Conservation (phyloP, 768 basidiomycete species). For the Lactarius tabidus region DNA sequence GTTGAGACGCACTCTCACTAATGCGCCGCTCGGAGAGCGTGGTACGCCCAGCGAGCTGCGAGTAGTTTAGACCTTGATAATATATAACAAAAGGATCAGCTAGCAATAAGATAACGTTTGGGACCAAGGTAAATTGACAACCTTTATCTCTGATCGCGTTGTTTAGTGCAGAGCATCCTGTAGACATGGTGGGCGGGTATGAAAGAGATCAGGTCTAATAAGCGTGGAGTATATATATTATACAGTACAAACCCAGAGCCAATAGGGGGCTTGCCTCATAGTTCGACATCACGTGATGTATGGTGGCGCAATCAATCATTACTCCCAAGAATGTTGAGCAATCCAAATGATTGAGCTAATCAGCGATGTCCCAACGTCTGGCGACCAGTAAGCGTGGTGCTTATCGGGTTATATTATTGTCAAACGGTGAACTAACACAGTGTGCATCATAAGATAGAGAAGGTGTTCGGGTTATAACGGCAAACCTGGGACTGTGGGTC, state of each 20-base stretch:
- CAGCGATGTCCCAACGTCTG: background rate
- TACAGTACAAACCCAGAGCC: background rate
- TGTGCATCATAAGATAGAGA: background rate
- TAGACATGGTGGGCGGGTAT: conserved; percentile 37
- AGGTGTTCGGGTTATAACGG: background rate
- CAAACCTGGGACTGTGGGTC: too few species aligned
- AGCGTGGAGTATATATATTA: conserved; percentile 2
- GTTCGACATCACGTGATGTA: background rate
- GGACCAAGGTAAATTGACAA: conserved; percentile 27
- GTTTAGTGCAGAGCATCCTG: conserved; percentile 57
- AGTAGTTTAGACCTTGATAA: conserved; percentile 45
- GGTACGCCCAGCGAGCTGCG: conserved; percentile 44
- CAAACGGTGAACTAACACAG: background rate
- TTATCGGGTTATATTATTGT: background rate
- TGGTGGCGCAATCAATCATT: background rate
- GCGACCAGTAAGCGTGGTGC: background rate
- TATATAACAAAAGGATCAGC: background rate
- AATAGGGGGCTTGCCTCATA: background rate
- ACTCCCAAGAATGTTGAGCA: background rate
- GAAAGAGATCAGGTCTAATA: background rate
- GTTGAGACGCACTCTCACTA: conserved; percentile 42
- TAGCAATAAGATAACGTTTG: background rate
- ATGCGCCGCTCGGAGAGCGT: conserved; percentile 46
- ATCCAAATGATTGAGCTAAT: background rate
- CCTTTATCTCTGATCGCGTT: conserved; percentile 48